Base-by-base conservation (phyloP, 495 filamentous ascomycete genomes). In the Trichocladium uniseriatum region DNA sequence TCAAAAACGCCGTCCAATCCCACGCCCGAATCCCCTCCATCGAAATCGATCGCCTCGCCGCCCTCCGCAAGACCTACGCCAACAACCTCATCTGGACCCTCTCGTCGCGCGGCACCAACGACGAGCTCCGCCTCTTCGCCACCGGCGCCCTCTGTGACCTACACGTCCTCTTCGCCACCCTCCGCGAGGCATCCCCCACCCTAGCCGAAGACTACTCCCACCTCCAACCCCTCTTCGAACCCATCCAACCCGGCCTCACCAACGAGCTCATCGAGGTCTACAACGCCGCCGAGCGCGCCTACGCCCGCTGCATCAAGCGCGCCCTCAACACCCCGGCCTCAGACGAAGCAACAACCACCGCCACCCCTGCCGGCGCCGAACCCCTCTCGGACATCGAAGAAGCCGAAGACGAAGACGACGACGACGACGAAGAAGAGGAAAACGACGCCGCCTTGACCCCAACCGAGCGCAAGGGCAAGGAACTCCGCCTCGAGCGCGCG, bases 111-210 rank as follows among this genome's bases (percentile, higher is more conserved):
- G 70, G 80, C 11, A 77, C 74, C 11, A 76, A 86, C 21, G 89
- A 95, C 54, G 76, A 84, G 35, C 69, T 96, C 20, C 83, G 89
- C 29, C 72, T 91, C 14, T 72, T 78, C n/a, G 81, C 89, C 22
- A 79, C 83, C 2, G 80, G 83, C 31, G 79, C 76, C 4, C 73
- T 92, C 27, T 81, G 95, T 20, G 91, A 97, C 46, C 62, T 94
- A 3, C 79, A 84, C 58, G 82, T 81, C n/a, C 64, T 90, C 11
- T 92, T 94, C 54, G 76, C 83, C 36, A 82, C 84, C 5, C 71
- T 95, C 16, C 78, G 80, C 68, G 57, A 67, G 21, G 44, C 53
- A 42, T 29, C 38, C 16, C 65, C 40, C 52, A 53, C 46, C 18
- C 49, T 53, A 16, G 49, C 51, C 13, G 49, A 59, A 9, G 64